phyloP scores from a whole-genome alignment of 2,329 filamentous ascomycete genomes.

The Colletotrichum sidae region DNA sequence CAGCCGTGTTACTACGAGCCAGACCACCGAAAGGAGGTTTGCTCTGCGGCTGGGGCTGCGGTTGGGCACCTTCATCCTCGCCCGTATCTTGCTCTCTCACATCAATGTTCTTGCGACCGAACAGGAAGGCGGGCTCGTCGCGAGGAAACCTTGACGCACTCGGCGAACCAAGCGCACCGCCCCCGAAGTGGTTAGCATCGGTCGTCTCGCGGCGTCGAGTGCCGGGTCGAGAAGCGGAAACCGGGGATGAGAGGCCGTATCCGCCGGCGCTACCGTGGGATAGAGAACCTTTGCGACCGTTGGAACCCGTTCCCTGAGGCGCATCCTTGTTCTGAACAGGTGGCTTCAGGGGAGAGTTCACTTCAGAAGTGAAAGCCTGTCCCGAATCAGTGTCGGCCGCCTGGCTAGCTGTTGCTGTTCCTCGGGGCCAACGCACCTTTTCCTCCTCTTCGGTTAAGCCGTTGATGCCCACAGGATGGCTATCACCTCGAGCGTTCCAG shows the following conservation, averaged over 20 bases:
- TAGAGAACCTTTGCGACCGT: conserved; percentile 84
- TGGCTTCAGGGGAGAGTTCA: conserved; percentile 94
- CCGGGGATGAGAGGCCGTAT: conserved; percentile 80
- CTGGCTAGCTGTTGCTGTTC: background rate
- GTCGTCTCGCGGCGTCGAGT: conserved; percentile 85
- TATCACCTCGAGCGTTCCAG: conserved; percentile 82
- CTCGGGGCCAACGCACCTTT: conserved; percentile 57
- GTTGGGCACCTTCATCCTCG: conserved; percentile 57
- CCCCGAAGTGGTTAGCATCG: conserved; percentile 73
- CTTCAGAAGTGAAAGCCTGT: conserved; percentile 84
- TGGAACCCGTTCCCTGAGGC: conserved; percentile 64
- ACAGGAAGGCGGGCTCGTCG: conserved; percentile 72
- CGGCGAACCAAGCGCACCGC: conserved; percentile 69
- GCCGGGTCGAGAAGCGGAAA: conserved; percentile 75
- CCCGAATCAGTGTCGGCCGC: conserved; percentile 22
- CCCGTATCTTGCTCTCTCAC: conserved; percentile 57
- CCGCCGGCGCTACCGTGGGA: conserved; percentile 75
- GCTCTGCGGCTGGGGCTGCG: conserved; percentile 42
- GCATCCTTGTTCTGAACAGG: conserved; percentile 79
- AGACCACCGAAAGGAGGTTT: conserved; percentile 58
- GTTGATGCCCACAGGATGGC: conserved; percentile 77
- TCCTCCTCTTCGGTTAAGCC: conserved; percentile 75
- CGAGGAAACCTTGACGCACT: conserved; percentile 69
- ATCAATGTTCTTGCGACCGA: conserved; percentile 65
- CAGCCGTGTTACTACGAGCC: conserved; percentile 66